Percentiles rank a stretch among this genome's conserved stretches.
Conservation (phyloP, 176 grass and related monocot species). For the Ananas comosus region DNA sequence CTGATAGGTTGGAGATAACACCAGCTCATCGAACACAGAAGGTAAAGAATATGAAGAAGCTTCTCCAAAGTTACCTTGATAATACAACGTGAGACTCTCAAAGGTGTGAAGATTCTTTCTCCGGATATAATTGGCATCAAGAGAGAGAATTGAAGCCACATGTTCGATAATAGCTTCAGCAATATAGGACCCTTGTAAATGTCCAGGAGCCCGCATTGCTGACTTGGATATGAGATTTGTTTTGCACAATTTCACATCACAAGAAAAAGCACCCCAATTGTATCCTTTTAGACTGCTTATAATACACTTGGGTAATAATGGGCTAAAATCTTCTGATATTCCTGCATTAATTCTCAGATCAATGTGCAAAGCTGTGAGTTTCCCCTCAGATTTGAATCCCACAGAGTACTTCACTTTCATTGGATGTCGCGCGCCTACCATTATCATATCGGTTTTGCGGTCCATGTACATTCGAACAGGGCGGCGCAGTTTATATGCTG, state of each 20-base stretch:
- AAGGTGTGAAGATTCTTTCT: conserved; percentile 59
- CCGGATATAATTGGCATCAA: conserved; percentile 31
- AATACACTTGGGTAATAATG: conserved; percentile 37
- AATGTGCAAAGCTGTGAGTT: conserved; percentile 68
- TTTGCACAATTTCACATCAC: no score
- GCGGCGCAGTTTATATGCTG: conserved; percentile 45
- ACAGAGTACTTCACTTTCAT: conserved; percentile 60
- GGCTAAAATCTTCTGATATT: conserved; percentile 56
- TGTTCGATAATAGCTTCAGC: no score
- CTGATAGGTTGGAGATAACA: conserved; percentile 29
- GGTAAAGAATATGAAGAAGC: no score
- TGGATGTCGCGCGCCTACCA: conserved; percentile 55
- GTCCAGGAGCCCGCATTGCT: no score
- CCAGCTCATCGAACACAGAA: conserved; percentile 33
- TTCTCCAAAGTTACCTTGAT: no score
- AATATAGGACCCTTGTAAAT: no score
- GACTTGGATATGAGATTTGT: no score
- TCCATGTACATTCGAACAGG: conserved; percentile 73
- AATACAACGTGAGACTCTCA: conserved; percentile 39
- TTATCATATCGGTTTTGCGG: conserved; percentile 72
- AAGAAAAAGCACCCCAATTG: no score
- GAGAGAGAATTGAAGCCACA: no score
- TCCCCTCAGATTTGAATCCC: conserved; percentile 71
- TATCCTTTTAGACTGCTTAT: no score
- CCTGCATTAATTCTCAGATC: conserved; percentile 49